These are phyloP conservation scores for Aspergillus viridinutans DNA, from an alignment of 2,329 filamentous ascomycete genomes.

Conservation along the genomic window DNA sequence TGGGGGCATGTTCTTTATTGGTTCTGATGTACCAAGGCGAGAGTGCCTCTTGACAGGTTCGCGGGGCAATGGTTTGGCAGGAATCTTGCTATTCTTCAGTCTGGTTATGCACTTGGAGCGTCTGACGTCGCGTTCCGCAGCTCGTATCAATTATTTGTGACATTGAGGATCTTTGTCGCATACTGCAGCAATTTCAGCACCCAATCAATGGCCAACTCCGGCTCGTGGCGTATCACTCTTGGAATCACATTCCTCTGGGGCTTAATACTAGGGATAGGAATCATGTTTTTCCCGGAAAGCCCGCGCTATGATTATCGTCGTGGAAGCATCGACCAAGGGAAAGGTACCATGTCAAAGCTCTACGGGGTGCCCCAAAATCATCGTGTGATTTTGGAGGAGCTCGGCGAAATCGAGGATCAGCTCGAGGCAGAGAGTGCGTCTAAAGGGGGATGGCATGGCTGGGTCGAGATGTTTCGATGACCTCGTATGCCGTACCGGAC, in stretches of 20 bases:
- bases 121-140: conserved; percentile 13
- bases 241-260: conserved; percentile 57
- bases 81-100: conserved; percentile 25
- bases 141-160: conserved; percentile 47
- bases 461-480: conserved; percentile 37
- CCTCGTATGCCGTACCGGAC: conserved; percentile 43
- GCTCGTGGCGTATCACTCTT: conserved; percentile 48
- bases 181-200: conserved; percentile 46
- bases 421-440: conserved; percentile 46
- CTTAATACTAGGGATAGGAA: conserved; percentile 50
- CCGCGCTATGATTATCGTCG: conserved; percentile 57
- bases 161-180: conserved; percentile 44
- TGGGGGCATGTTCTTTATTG: conserved; percentile 39
- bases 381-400: conserved; percentile 47
- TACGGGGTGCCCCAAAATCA: conserved; percentile 53
- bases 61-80: conserved; percentile 22
- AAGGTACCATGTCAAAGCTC: conserved; percentile 49
- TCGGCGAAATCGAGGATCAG: conserved; percentile 54
- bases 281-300: conserved; percentile 53
- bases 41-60: conserved; percentile 42
- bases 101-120: neutral
- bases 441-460: conserved; percentile 24
- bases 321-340: conserved; percentile 49
- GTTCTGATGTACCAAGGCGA: conserved; percentile 47
- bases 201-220: conserved; percentile 32